Percentiles rank a stretch among this genome's conserved stretches.
Conservation (phyloP, 139 green algal species). For the Eudorina sp. region DNA sequence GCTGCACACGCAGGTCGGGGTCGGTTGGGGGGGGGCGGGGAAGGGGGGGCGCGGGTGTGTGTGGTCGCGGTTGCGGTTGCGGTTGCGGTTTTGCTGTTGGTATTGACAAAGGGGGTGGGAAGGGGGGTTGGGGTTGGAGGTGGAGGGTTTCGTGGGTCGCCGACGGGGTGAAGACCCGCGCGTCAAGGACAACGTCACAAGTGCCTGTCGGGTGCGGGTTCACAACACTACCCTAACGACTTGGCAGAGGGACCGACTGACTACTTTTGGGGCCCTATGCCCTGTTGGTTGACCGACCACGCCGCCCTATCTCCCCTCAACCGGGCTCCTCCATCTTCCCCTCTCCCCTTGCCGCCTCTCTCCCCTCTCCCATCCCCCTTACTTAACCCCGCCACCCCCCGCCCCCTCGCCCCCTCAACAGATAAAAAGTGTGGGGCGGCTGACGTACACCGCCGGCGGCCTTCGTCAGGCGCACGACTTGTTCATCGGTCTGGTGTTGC, state of each 20-base stretch:
- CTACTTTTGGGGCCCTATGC: neutral
- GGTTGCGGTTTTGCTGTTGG: no score
- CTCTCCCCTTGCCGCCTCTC: neutral
- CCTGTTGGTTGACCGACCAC: no score
- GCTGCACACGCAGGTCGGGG: constrained; percentile 39
- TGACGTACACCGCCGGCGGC: constrained; percentile 34
- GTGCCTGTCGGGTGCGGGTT: no score
- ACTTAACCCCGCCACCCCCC: neutral
- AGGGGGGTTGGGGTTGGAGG: neutral
- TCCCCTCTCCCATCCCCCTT: neutral
- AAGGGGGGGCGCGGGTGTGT: neutral
- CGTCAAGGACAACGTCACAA: no score
- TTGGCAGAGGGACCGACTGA: neutral
- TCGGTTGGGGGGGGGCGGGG: neutral
- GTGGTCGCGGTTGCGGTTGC: no score
- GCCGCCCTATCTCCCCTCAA: no score
- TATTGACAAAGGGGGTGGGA: neutral
- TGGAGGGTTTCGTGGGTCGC: no score
- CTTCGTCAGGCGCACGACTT: constrained; percentile 17
- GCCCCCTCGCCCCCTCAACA: neutral
- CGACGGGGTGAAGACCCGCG: no score
- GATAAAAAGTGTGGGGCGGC: constrained; percentile 7
- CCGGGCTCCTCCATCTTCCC: neutral
- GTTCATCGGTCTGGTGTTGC: constrained; percentile 10
- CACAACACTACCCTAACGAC: no score